Evolutionary conservation across 371 early-diverging fungal species (phyloP), one percentile per base, ranked within the genome.

Genomic region (Conidiobolus incongruus): DNA sequence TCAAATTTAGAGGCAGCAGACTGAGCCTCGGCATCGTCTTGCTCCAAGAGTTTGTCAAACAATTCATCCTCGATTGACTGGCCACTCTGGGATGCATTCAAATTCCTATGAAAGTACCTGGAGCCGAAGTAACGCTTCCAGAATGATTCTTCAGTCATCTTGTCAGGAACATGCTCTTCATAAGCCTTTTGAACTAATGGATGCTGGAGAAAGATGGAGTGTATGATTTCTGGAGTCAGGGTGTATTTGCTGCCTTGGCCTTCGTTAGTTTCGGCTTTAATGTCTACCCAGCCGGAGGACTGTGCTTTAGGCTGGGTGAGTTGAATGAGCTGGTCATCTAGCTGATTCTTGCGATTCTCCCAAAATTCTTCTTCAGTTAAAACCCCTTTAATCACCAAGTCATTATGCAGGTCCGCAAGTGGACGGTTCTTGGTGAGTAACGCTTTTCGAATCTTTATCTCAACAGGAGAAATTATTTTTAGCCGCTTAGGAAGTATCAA

Each of bases 331-430:
- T 84, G 76, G 46, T 78, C 79, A 45, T 68, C 63, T 36, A 88
- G 61, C 34, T 81, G 48, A 53, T 84, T 66, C 66, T 71, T 45
- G 10, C 83, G 66, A 44, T 72, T 73, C 41, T 74, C 70, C 92
- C 92, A 91, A 50, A 91, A 91, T 48, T 88, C 92, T 46, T 87
- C 86, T 52, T 91, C 92, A 7, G 66, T 58, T 0, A 91, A 66
- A 31, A 66, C 66, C 24, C 77, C 77, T 0, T 63, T 53, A 20
- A 85, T 56, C 3, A 89, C 90, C 30, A 91, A 56, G n/a, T 77
- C 82, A 47, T 60, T 65, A 57, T 87, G 86, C 19, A 87, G 58
- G 20, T 70, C 67, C 5, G 87, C 43, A 12, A 43, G n/a, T n/a
- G n/a, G n/a, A n/a, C n/a, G n/a, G n/a, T n/a, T n/a, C n/a, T n/a